phyloP scores from a whole-genome alignment of 176 grass and related monocot species.

The Rhipidocladum racemiflorum region DNA sequence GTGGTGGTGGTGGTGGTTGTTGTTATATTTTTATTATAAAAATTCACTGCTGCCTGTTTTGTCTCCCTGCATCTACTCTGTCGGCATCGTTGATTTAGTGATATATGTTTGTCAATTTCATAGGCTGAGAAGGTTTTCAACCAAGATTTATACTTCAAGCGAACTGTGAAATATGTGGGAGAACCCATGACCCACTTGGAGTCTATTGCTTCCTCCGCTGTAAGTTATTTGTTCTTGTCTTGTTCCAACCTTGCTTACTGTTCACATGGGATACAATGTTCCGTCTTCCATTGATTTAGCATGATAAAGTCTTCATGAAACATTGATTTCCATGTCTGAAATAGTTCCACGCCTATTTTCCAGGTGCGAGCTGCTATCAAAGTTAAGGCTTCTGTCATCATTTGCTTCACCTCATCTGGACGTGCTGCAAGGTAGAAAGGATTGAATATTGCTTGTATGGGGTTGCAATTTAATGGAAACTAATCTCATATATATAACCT shows the following conservation, averaged over 20 bases:
- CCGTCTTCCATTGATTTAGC: neutral
- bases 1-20: too few relatives aligned
- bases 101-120: slow-evolving; percentile 24
- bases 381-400: slow-evolving; percentile 94
- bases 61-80: neutral
- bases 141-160: slow-evolving; percentile 96
- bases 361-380: slow-evolving; percentile 99
- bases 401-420: slow-evolving; percentile 96
- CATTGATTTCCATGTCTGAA: slow-evolving; percentile 21
- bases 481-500: slow-evolving; percentile 11
- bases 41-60: neutral
- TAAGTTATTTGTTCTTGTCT: slow-evolving; percentile 28
- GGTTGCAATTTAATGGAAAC: neutral
- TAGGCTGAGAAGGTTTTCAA: slow-evolving; percentile 99
- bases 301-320: neutral
- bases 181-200: slow-evolving; percentile 99
- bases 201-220: slow-evolving; percentile 95
- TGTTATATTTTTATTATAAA: neutral
- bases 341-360: slow-evolving; percentile 13
- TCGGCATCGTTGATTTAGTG: neutral
- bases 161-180: slow-evolving; percentile 87
- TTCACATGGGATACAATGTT: neutral
- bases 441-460: neutral
- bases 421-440: slow-evolving; percentile 83
- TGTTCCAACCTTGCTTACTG: neutral